These are phyloP conservation scores for Vitis hybrid DNA, from an alignment of 177 flowering plant species.

Conservation along the genomic window DNA sequence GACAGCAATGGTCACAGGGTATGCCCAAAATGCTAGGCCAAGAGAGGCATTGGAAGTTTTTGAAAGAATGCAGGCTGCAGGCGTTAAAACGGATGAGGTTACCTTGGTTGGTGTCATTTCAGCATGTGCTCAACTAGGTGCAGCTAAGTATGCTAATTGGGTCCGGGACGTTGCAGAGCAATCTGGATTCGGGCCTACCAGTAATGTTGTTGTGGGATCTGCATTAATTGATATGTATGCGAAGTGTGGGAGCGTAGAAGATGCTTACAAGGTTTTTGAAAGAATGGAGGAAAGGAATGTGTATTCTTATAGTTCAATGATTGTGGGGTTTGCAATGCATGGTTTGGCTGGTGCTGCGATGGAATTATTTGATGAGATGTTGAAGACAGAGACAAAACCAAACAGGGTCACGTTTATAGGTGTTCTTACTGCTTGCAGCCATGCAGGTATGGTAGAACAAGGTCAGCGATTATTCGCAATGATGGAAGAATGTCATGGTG, in stretches of 20 bases:
- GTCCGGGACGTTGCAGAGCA: conserved; percentile 43
- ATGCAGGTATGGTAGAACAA: conserved; percentile 55
- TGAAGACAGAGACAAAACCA: conserved; percentile 42
- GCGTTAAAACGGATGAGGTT: conserved; percentile 49
- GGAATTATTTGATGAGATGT: conserved; percentile 50
- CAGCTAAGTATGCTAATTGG: conserved; percentile 50
- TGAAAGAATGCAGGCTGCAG: conserved; percentile 42
- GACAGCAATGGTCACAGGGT: conserved; percentile 71
- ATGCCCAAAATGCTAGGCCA: conserved; percentile 56
- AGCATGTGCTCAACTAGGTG: conserved; percentile 69
- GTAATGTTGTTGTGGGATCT: conserved; percentile 53
- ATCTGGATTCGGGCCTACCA: conserved; percentile 29
- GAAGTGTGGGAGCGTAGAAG: conserved; percentile 55
- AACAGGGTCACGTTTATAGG: conserved; percentile 58
- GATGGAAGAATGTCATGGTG: conserved; percentile 48
- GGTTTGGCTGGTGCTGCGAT: conserved; percentile 47
- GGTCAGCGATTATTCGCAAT: conserved; percentile 39
- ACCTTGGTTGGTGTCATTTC: conserved; percentile 62
- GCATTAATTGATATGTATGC: conserved; percentile 71
- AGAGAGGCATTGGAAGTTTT: conserved; percentile 52
- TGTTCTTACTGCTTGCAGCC: conserved; percentile 60
- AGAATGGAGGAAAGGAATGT: conserved; percentile 50
- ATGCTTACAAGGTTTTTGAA: conserved; percentile 40
- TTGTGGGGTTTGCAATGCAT: conserved; percentile 56
- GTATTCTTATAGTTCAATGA: conserved; percentile 63